Conservation (phyloP, 345 rosid genomes). For the Alliaria petiolata region DNA sequence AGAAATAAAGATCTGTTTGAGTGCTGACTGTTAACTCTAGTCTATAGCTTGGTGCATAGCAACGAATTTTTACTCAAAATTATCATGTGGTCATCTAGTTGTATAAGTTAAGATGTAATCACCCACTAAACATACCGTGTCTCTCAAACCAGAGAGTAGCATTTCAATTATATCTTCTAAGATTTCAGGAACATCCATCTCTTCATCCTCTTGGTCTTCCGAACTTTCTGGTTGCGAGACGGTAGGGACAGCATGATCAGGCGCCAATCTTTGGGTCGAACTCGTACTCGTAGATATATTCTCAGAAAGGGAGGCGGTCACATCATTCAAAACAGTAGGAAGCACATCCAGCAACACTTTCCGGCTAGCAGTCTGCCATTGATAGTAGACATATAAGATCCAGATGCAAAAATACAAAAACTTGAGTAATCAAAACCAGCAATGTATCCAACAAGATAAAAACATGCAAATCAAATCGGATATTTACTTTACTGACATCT, state of each 20-base stretch:
- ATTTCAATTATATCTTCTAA: constrained; percentile 89
- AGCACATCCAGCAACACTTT: constrained; percentile 58
- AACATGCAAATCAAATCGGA: neutral
- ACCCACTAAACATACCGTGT: constrained; percentile 63
- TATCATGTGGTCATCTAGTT: constrained; percentile 1
- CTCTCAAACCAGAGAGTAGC: constrained; percentile 81
- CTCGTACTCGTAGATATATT: constrained; percentile 46
- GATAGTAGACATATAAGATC: constrained; percentile 28
- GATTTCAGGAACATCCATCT: constrained; percentile 81
- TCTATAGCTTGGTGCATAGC: neutral
- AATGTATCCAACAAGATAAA: neutral
- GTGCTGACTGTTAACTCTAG: neutral
- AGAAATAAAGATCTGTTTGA: neutral
- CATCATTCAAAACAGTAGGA: constrained; percentile 59
- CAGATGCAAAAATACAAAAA: constrained; percentile 6
- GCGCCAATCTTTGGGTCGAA: constrained; percentile 39
- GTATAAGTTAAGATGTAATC: neutral
- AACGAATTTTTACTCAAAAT: neutral
- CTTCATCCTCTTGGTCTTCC: constrained; percentile 52
- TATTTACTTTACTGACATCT: neutral
- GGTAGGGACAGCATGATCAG: constrained; percentile 28
- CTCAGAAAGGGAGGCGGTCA: constrained; percentile 59
- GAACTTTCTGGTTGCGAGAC: constrained; percentile 34
- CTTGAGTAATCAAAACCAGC: neutral
- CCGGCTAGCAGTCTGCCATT: constrained; percentile 71